Evolutionary conservation across 2,329 filamentous ascomycete species (phyloP).

Genomic region (Claviceps spartinae): DNA sequence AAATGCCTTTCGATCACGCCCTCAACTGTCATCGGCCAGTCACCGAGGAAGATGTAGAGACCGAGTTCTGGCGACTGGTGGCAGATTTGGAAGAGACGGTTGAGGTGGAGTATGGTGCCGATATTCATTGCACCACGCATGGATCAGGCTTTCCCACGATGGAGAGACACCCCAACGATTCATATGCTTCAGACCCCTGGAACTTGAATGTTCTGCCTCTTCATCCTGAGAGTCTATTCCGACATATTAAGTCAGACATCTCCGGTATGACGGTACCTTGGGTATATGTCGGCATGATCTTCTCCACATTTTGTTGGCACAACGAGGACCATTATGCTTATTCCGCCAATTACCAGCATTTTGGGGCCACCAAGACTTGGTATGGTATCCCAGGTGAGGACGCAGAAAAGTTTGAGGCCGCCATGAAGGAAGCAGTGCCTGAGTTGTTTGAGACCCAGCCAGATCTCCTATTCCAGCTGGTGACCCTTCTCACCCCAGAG

Average conservation of each 20-base stretch:
- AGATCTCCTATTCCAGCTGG: slow-evolving; percentile 88
- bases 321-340: slow-evolving; percentile 98
- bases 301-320: slow-evolving; percentile 99
- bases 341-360: slow-evolving; percentile 96
- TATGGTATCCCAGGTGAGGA: slow-evolving; percentile 94
- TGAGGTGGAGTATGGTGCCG: slow-evolving; percentile 94
- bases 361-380: slow-evolving; percentile 97
- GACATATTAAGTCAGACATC: slow-evolving; percentile 95
- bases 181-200: slow-evolving; percentile 85
- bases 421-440: slow-evolving; percentile 89
- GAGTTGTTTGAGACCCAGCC: slow-evolving; percentile 96
- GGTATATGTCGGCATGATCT: slow-evolving; percentile 99
- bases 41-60: slow-evolving; percentile 89
- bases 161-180: slow-evolving; percentile 76
- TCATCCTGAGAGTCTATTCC: slow-evolving; percentile 81
- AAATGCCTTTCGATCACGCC: slow-evolving; percentile 76
- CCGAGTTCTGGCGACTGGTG: slow-evolving; percentile 92
- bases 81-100: slow-evolving; percentile 90
- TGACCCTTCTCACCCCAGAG: slow-evolving; percentile 89
- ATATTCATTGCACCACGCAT: slow-evolving; percentile 96
- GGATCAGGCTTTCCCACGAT: slow-evolving; percentile 93
- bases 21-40: slow-evolving; percentile 69
- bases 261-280: slow-evolving; percentile 98
- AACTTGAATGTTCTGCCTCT: slow-evolving; percentile 89
- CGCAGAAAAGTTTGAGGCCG: slow-evolving; percentile 85